phyloP scores from a whole-genome alignment of 768 basidiomycete species.

The Phlebiopsis gigantea region DNA sequence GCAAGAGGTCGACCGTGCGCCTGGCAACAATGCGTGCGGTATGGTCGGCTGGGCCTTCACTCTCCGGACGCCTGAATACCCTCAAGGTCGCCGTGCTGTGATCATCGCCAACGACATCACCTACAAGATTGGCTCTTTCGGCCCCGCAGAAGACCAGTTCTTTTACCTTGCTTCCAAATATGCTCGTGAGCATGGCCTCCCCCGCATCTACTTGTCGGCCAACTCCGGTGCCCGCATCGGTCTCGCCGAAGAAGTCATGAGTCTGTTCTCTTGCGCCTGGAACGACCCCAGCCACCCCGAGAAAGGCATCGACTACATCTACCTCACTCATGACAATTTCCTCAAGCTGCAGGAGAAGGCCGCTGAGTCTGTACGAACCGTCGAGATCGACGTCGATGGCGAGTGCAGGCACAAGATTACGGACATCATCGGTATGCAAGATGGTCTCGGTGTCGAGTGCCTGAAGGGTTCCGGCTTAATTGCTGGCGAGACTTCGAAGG shows the following conservation, averaged over 20 bases:
- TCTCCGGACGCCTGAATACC: constrained; percentile 87
- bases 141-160: constrained; percentile 92
- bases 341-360: constrained; percentile 88
- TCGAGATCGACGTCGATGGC: constrained; percentile 80
- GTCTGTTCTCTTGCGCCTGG: constrained; percentile 91
- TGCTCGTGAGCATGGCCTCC: constrained; percentile 81
- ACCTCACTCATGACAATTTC: constrained; percentile 89
- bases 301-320: constrained; percentile 95
- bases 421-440: constrained; percentile 94
- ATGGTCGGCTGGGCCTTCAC: constrained; percentile 99
- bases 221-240: constrained; percentile 98
- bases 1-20: constrained; percentile 84
- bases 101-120: constrained; percentile 98
- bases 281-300: constrained; percentile 75
- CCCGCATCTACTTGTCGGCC: constrained; percentile 96
- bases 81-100: constrained; percentile 79
- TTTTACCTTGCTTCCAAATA: constrained; percentile 94
- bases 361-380: constrained; percentile 67
- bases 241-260: constrained; percentile 86
- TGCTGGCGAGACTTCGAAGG: constrained; percentile 96
- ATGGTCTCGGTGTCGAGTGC: constrained; percentile 95
- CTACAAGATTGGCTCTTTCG: constrained; percentile 97
- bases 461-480: constrained; percentile 96
- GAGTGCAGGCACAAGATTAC: constrained; percentile 93
- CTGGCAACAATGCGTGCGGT: constrained; percentile 91